These are phyloP conservation scores for Aspergillus latus DNA, from an alignment of 2,329 filamentous ascomycete genomes.

Conservation along the genomic window DNA sequence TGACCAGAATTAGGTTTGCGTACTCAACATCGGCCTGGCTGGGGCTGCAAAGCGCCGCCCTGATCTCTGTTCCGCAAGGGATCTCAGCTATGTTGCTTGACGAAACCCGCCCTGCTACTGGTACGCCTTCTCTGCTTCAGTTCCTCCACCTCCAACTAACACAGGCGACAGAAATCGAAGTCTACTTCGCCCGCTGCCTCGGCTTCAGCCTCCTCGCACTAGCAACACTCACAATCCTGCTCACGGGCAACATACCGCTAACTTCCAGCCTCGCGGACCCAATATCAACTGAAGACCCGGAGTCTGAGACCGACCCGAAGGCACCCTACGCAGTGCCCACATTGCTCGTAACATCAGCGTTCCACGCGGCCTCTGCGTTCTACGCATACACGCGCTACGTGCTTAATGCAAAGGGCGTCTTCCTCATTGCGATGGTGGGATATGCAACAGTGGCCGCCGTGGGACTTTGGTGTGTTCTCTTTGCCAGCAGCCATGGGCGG, in stretches of 20 bases:
- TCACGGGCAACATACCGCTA: slow-evolving; percentile 70
- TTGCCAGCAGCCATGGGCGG: slow-evolving; percentile 56
- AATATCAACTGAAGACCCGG: slow-evolving; percentile 41
- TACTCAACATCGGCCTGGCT: slow-evolving; percentile 48
- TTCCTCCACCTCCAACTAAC: neutral
- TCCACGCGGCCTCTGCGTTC: slow-evolving; percentile 63
- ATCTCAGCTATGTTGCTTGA: slow-evolving; percentile 60
- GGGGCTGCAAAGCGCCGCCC: slow-evolving; percentile 48
- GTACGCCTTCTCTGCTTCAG: slow-evolving; percentile 39
- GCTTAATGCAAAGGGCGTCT: slow-evolving; percentile 56
- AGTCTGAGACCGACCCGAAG: slow-evolving; percentile 40
- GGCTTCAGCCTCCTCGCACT: slow-evolving; percentile 67
- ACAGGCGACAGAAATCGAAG: slow-evolving; percentile 56
- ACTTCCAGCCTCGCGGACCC: slow-evolving; percentile 48
- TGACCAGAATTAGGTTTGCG: slow-evolving; percentile 39
- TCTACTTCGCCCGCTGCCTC: slow-evolving; percentile 71
- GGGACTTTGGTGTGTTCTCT: slow-evolving; percentile 65
- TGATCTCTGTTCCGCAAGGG: slow-evolving; percentile 61
- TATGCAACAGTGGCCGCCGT: slow-evolving; percentile 59
- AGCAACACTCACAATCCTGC: slow-evolving; percentile 62
- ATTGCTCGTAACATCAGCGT: slow-evolving; percentile 64
- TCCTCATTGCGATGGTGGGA: slow-evolving; percentile 60
- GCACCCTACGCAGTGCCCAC: slow-evolving; percentile 67
- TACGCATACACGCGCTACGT: slow-evolving; percentile 69
- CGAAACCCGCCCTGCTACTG: slow-evolving; percentile 55